Conservation (phyloP, 768 basidiomycete species). For the Termitomyces sp. region DNA sequence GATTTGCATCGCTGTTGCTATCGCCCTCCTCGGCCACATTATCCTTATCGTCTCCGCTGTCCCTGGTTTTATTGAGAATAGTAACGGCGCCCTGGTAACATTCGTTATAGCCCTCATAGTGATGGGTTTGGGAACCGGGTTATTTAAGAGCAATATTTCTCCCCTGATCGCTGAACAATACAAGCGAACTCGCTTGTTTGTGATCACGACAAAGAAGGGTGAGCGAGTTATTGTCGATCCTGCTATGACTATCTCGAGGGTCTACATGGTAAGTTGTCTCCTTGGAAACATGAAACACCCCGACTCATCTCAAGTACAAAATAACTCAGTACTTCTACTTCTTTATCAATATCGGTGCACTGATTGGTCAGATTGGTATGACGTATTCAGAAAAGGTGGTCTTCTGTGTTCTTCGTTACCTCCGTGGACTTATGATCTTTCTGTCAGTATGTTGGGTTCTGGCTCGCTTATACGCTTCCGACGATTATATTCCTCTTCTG, state of each 20-base stretch:
- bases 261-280: slow-evolving; percentile 61
- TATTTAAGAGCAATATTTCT: slow-evolving; percentile 76
- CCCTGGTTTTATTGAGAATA: slow-evolving; percentile 43
- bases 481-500: slow-evolving; percentile 58
- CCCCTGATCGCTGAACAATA: slow-evolving; percentile 81
- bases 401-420: background rate
- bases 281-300: background rate
- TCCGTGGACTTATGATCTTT: background rate
- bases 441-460: slow-evolving; percentile 57
- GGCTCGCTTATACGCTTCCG: slow-evolving; percentile 64
- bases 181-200: slow-evolving; percentile 47
- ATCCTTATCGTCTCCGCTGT: slow-evolving; percentile 64
- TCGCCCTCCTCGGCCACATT: slow-evolving; percentile 62
- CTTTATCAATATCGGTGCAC: slow-evolving; percentile 71
- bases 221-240: slow-evolving; percentile 77
- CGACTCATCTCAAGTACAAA: background rate
- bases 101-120: slow-evolving; percentile 51
- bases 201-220: slow-evolving; percentile 46
- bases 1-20: slow-evolving; percentile 51
- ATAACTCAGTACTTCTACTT: slow-evolving; percentile 54
- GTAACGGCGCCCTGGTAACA: slow-evolving; percentile 12
- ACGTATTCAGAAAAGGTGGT: slow-evolving; percentile 59
- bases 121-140: slow-evolving; percentile 59
- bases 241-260: slow-evolving; percentile 56
- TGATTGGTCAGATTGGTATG: slow-evolving; percentile 68